Evolutionary conservation across 192 early-diverging fungal species (phyloP).

Genomic region (Phlyctochytrium bullatum): DNA sequence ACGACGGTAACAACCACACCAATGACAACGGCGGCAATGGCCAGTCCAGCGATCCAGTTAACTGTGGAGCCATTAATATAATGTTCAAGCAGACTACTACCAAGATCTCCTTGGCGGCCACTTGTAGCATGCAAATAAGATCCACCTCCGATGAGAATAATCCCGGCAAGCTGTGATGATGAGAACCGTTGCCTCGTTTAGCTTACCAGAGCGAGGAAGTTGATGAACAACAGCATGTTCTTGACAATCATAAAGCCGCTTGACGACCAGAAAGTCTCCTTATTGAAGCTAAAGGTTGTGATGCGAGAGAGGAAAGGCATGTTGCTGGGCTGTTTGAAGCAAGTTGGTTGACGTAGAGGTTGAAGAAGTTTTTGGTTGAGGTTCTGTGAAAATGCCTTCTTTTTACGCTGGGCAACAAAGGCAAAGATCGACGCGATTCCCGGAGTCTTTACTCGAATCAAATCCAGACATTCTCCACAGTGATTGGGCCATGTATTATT

Average conservation of each 20-base stretch:
- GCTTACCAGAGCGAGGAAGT: slow-evolving; percentile 55
- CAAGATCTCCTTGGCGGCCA: slow-evolving; percentile 16
- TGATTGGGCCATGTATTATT: slow-evolving; percentile 6
- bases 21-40: slow-evolving; percentile 48
- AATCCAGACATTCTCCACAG: too few relatives aligned
- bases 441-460: too few relatives aligned
- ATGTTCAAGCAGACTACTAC: neutral
- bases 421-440: too few relatives aligned
- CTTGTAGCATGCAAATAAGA: slow-evolving; percentile 41
- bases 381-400: too few relatives aligned
- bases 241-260: slow-evolving; percentile 54
- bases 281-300: slow-evolving; percentile 49
- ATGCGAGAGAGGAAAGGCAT: slow-evolving; percentile 53
- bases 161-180: slow-evolving; percentile 44
- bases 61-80: too few relatives aligned
- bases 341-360: too few relatives aligned
- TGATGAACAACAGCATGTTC: slow-evolving; percentile 54
- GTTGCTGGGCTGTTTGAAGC: too few relatives aligned
- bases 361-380: too few relatives aligned
- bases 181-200: neutral
- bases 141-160: slow-evolving; percentile 54
- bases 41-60: slow-evolving; percentile 34
- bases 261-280: slow-evolving; percentile 45
- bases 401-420: too few relatives aligned
- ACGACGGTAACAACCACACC: slow-evolving; percentile 49